phyloP scores from a whole-genome alignment of 2,329 filamentous ascomycete species.

The Fusarium gaditjirri region DNA sequence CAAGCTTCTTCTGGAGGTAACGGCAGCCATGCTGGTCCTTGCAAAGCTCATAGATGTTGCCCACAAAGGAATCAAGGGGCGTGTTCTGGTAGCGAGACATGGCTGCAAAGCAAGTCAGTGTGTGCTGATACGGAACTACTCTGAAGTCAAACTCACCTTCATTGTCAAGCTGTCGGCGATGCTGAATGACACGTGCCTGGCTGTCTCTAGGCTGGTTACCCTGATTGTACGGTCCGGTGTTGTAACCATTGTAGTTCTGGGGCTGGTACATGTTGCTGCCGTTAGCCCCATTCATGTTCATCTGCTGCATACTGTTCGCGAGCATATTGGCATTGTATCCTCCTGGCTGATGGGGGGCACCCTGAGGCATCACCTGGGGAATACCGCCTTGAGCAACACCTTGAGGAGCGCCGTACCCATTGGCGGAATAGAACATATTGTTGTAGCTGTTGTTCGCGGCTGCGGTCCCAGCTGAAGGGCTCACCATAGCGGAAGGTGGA shows the following conservation, averaged over 20 bases:
- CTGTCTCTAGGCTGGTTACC: slow-evolving; percentile 73
- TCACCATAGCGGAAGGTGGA: slow-evolving; percentile 43
- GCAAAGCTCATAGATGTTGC: slow-evolving; percentile 89
- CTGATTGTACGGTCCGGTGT: slow-evolving; percentile 60
- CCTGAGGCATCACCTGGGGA: slow-evolving; percentile 20
- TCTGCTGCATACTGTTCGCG: slow-evolving; percentile 73
- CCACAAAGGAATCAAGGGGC: slow-evolving; percentile 80
- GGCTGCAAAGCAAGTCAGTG: slow-evolving; percentile 55
- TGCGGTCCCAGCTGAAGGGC: slow-evolving; percentile 40
- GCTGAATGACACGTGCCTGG: slow-evolving; percentile 79
- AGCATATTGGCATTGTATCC: slow-evolving; percentile 61
- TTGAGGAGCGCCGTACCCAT: slow-evolving; percentile 46
- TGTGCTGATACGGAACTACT: neutral
- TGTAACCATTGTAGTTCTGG: slow-evolving; percentile 69
- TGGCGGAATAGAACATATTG: slow-evolving; percentile 48
- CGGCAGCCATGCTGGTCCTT: slow-evolving; percentile 99
- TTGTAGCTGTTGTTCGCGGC: slow-evolving; percentile 46
- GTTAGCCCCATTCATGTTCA: slow-evolving; percentile 64
- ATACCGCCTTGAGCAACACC: slow-evolving; percentile 27
- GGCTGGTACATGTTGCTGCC: slow-evolving; percentile 60
- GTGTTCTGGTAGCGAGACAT: slow-evolving; percentile 87
- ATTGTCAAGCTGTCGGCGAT: slow-evolving; percentile 78
- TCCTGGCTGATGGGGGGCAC: slow-evolving; percentile 41
- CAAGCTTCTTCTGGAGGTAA: slow-evolving; percentile 96
- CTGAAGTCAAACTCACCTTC: slow-evolving; percentile 63